Evolutionary conservation across 805 yeast species (phyloP).

Genomic region (Starmerella sirachaensis): DNA sequence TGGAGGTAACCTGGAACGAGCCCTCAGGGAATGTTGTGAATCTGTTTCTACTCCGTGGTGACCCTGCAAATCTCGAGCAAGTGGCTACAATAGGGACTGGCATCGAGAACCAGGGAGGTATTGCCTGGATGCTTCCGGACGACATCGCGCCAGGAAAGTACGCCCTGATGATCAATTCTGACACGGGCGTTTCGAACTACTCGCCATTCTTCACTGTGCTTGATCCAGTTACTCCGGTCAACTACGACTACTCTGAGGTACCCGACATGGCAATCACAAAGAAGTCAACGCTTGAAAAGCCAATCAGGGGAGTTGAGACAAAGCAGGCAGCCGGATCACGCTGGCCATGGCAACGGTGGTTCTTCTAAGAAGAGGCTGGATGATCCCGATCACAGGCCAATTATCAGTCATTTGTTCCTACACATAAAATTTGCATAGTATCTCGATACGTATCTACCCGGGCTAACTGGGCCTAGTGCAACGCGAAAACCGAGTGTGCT

Average conservation of each 20-base stretch:
- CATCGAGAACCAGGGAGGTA: constrained; percentile 25
- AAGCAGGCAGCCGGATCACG: neutral
- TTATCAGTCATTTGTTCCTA: no score
- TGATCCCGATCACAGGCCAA: no score
- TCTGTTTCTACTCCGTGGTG: constrained; percentile 25
- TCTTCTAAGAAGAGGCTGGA: no score
- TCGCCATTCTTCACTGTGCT: constrained; percentile 25
- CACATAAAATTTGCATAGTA: no score
- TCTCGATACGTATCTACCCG: no score
- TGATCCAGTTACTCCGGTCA: constrained; percentile 12
- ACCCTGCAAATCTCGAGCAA: constrained; percentile 20
- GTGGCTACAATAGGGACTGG: constrained; percentile 23
- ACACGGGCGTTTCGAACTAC: constrained; percentile 21
- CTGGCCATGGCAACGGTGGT: no score
- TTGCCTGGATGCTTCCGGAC: constrained; percentile 25
- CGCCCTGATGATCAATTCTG: constrained; percentile 18
- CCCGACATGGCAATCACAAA: neutral
- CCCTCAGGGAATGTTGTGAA: constrained; percentile 20
- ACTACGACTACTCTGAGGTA: no score
- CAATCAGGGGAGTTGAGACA: no score
- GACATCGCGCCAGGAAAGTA: constrained; percentile 13
- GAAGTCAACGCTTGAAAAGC: neutral
- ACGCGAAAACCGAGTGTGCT: no score
- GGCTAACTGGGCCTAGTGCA: no score
- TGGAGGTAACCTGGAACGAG: constrained; percentile 25